Evolutionary conservation across 495 filamentous ascomycete species (phyloP), one percentile per base, ranked within the genome.

Genomic region (Talaromyces liani): DNA sequence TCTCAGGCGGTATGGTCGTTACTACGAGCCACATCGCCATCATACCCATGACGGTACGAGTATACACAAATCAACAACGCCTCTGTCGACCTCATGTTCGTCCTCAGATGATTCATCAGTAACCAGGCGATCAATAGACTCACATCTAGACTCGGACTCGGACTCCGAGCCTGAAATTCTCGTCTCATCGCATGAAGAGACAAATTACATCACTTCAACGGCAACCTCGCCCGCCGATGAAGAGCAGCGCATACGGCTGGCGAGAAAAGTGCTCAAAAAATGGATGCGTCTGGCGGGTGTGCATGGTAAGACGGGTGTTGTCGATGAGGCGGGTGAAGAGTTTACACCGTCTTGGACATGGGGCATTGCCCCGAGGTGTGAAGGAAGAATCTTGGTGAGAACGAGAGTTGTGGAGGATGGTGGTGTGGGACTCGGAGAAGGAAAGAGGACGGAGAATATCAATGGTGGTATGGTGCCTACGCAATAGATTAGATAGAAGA

Each of bases 241-340:
- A 54, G 74, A 79, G 34, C 64, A 65, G 41, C 74, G 72, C 14
- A 68, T 78, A 12, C 72, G 74, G 6, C 70, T 90, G 7, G 85
- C 84, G 66, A 81, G 88, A 8, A 80, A 81, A 36, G 84, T 85
- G 4, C 84, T 86, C 58, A 74, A 74, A 18, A 91, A 90, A 70
- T 97, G 92, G 92, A 89, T 88, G 72, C 79, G 85, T 8, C 66
- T 87, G 41, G 86, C 88, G 0, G 84, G 87, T 0, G 75, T 94
- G 24, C 68, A 68, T 18, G 69, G 79, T 66, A 67, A 75, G n/a
- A 56, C 53, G 64, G 74, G 82, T 63, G 66, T 71, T 61, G 74
- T 79, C 20, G 79, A 80, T 61, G 79, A 84, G 57, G 75, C 69
- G 18, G 78, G 75, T 10, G 79, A 75, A 7, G 87, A 88, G 71